Base-by-base conservation (phyloP, 208 protist genomes). In the Trypanosoma rangeli region DNA sequence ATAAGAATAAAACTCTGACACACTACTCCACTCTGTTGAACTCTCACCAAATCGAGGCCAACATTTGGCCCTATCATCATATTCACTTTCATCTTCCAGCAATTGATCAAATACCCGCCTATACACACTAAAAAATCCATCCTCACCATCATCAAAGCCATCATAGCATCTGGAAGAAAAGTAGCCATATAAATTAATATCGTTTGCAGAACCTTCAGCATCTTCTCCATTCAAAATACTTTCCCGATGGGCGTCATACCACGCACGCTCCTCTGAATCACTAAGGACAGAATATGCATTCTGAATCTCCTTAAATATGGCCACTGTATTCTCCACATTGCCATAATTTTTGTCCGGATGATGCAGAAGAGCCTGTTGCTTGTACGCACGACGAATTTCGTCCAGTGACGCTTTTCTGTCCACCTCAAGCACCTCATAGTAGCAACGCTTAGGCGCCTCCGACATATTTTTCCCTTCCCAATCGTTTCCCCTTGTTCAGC, bases 301-400 rank as follows among this genome's bases (percentile, higher is more conserved):
- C 52, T 94, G 82, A 52, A 96, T 88, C 48, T 93, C 88, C 62
- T 95, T 95, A 66, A 97, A 97, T 70, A 68, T 76, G 16, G 74
- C 57, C 18, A 79, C 87, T 0, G 90, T 83, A 64, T 86, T 84
- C 35, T 94, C 85, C 50, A 82, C 78, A 70, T 93, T 91, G 31
- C 83, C 87, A 65, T 89, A 93, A 79, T 97, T 97, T 46, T 87
- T 87, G 70, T 97, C 94, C 18, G 94, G 94, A 74, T 97, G 94
- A 49, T 94, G 93, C 61, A 89, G 63, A 16, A 94, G 79, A 16
- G 90, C 89, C 60, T 87, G 83, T 57, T 90, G 89, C 68, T 94
- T 94, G 82, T 97, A 97, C 20, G 94, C 91, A 28, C 64, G 70
- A 29, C 88, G 84, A 48, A 96, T 90, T 63, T 96, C 88, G 29